A percentile compares a stretch with the other conserved stretches of the same genome.
Evolutionary conservation across 169 alveolate species (phyloP).

Genomic region (Plasmodium blacklocki): DNA sequence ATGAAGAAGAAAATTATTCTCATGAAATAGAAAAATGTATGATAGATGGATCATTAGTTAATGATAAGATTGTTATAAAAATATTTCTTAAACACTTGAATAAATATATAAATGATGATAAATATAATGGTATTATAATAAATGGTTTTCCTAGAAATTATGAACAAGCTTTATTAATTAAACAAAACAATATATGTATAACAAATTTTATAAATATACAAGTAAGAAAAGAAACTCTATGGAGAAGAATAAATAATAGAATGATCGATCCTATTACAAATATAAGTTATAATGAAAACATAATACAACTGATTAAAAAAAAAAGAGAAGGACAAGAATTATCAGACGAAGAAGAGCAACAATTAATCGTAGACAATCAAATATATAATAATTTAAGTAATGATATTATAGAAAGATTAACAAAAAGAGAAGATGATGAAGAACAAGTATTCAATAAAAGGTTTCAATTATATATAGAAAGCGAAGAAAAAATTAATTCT

Average conservation of each 20-base stretch:
- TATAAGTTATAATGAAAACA: slow-evolving; percentile 23
- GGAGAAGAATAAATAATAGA: slow-evolving; percentile 23
- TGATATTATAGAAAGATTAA: slow-evolving; percentile 20
- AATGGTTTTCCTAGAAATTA: slow-evolving; percentile 56
- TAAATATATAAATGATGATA: slow-evolving; percentile 9
- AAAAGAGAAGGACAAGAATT: slow-evolving; percentile 10
- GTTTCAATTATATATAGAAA: slow-evolving; percentile 24
- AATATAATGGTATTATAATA: slow-evolving; percentile 33
- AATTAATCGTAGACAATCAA: slow-evolving; percentile 12
- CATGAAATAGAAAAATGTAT: slow-evolving; percentile 33
- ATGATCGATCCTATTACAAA: slow-evolving; percentile 33
- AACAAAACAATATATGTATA: slow-evolving; percentile 11
- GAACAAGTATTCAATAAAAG: slow-evolving; percentile 31
- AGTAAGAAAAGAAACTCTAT: slow-evolving; percentile 16
- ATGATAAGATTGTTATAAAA: slow-evolving; percentile 21
- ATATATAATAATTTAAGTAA: slow-evolving; percentile 27
- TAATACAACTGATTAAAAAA: slow-evolving; percentile 17
- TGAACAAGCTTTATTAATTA: slow-evolving; percentile 45
- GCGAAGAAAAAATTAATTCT: slow-evolving; percentile 8
- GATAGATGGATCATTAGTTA: slow-evolving; percentile 31
- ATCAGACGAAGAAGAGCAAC: slow-evolving; percentile 17
- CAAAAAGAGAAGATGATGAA: slow-evolving; percentile 40
- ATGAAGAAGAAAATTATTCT: neutral
- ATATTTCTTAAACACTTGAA: slow-evolving; percentile 5
- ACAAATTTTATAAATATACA: slow-evolving; percentile 25